phyloP scores from a whole-genome alignment of 495 filamentous ascomycete species.

The Lophiotrema nucula region DNA sequence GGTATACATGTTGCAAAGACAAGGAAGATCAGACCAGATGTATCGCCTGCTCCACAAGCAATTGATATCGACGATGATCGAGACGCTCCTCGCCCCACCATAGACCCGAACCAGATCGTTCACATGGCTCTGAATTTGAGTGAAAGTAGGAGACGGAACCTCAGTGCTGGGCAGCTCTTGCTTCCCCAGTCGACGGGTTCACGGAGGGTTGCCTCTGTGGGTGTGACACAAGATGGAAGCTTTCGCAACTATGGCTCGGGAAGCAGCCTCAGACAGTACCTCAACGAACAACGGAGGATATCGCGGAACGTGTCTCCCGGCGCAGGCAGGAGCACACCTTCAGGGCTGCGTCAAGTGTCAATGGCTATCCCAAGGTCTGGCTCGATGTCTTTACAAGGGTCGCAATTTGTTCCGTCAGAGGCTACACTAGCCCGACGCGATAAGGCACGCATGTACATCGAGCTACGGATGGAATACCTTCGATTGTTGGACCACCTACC shows the following conservation, averaged over 20 bases:
- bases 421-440: conserved; percentile 76
- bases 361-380: conserved; percentile 6
- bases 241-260: conserved; percentile 39
- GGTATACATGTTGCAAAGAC: conserved; percentile 9
- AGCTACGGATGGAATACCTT: conserved; percentile 76
- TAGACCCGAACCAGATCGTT: conserved; percentile 81
- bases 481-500: conserved; percentile 72
- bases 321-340: conserved; percentile 39
- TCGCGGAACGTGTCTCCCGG: conserved; percentile 61
- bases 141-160: conserved; percentile 67
- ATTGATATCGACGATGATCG: no score
- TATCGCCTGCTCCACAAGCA: neutral
- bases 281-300: conserved; percentile 61
- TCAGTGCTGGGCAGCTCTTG: conserved; percentile 39
- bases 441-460: conserved; percentile 74
- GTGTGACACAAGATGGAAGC: conserved; percentile 40
- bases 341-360: conserved; percentile 18
- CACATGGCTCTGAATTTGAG: conserved; percentile 85
- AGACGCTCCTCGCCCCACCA: conserved; percentile 22
- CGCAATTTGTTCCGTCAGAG: conserved; percentile 60
- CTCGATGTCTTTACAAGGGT: conserved; percentile 7
- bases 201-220: conserved; percentile 52
- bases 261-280: conserved; percentile 61
- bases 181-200: conserved; percentile 44
- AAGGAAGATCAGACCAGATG: conserved; percentile 6